Base-by-base conservation (phyloP, 345 rosid species). In the Camelina neglecta region DNA sequence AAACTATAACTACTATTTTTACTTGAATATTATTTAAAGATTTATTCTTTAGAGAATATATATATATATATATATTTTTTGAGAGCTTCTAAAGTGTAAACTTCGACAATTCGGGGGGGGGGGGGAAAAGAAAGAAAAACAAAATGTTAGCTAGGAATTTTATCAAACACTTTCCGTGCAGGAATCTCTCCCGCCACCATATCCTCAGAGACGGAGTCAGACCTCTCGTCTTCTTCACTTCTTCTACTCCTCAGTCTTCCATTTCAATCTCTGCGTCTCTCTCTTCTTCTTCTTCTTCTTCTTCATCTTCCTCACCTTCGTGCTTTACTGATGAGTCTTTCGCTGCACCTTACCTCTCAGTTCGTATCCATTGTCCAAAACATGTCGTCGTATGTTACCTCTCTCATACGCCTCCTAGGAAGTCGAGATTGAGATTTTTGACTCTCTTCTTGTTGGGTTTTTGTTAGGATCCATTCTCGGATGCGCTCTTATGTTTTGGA, bases 401-500 rank as follows among this genome's bases (percentile, higher is more conserved):
- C 62, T 75, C 63, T 55, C 62, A n/a, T n/a, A n/a, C n/a, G n/a
- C n/a, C n/a, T n/a, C n/a, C n/a, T n/a, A n/a, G n/a, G n/a, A n/a
- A n/a, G n/a, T n/a, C n/a, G n/a, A n/a, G 54, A 53, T 8, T 61
- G 48, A 61, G 8, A 54, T 15, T 62, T 62, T 62, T 51, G 38
- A 4, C 13, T 47, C 12, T 60, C 16, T 36, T 38, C n/a, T 7
- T 68, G n/a, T n/a, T 54, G 61, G 47, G 16, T 64, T 72, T 72
- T 60, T 63, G 21, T 56, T 82, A 91, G 98, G 92, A 88, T 79
- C 76, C 72, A 68, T 82, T 94, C 50, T 91, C 96, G 8, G 98
- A 94, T 64, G 93, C 96, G 21, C 86, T 94, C 66, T 60, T 91
- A 64, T 83, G 84, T 79, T 91, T 94, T 53, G 97, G 97, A 68